Percentiles rank a stretch among this genome's conserved stretches.
Evolutionary conservation across 441 rosid species (phyloP).

Genomic region (Metrosideros polymorpha): DNA sequence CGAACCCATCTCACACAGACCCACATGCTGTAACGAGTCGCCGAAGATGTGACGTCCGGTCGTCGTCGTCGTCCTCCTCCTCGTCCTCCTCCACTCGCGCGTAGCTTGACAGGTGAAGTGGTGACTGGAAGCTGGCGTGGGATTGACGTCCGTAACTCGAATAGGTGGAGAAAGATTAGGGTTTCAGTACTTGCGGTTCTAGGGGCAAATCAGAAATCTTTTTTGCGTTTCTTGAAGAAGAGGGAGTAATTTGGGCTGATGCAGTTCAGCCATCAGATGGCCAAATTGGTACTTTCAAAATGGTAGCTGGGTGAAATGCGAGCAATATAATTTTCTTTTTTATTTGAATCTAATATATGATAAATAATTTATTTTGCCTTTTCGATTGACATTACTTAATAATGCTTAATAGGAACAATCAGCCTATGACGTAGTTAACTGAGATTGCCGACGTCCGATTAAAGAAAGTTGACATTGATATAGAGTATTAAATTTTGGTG

Average conservation of each 20-base stretch:
- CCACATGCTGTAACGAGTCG: background rate
- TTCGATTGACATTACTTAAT: background rate
- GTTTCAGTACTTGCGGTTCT: background rate
- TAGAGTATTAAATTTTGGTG: background rate
- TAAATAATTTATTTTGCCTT: background rate
- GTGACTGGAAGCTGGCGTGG: background rate
- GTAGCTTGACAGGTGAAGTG: background rate
- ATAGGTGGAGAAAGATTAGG: background rate
- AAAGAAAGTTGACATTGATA: background rate
- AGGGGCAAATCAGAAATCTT: background rate
- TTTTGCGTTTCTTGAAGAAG: background rate
- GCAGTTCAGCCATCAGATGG: background rate
- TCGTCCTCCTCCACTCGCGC: background rate
- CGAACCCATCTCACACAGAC: background rate
- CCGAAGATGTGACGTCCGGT: background rate
- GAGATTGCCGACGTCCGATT: background rate
- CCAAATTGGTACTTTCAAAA: background rate
- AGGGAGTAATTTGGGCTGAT: background rate
- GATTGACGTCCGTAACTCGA: background rate
- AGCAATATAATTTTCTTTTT: background rate
- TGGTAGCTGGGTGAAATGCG: background rate
- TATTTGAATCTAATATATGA: background rate
- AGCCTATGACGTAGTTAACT: background rate
- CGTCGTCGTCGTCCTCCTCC: background rate
- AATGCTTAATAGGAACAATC: background rate